Base-by-base conservation (phyloP, 176 grass and related monocot species). In the Aegilops bicornis region DNA sequence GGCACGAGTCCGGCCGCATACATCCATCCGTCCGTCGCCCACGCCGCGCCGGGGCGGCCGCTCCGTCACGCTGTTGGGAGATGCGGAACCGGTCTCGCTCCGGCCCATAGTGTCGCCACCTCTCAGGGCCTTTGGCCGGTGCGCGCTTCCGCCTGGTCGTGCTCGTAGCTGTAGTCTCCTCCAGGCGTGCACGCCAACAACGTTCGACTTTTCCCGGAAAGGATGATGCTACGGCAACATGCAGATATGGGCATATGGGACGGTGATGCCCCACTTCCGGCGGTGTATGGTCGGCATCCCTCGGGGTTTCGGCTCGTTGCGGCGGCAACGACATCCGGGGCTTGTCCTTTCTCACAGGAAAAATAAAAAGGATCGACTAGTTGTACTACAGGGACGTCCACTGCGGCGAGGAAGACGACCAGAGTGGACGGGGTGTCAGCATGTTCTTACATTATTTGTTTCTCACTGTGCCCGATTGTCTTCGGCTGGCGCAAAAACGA, bases 1-100 rank as follows among this genome's bases (percentile, higher is more conserved):
- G 58, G 58, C 80, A 83, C 80, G 56, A 79, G 84, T 33, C 66
- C 33, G 65, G 27, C 65, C 52, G 84, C 65, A 7, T 54, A 13
- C 45, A 48, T 48, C 45, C 45, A 15, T 48, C 45, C 39, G 6
- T 7, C 27, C 73, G 0, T 48, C 76, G 52, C 14, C 81, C 87
- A 64, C 35, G 42, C 45, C 60, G 42, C 68, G 32, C 40, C 39
- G 39, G 39, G 39, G 42, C 68, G 32, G 56, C 48, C 78, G 22
- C 23, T 69, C 32, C 59, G 67, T 48, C 14, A 40, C n/a, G 13
- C 56, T 13, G 50, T 11, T 27, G 15, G 30, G 10, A 65, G 61
- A 67, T 31, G 62, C 31, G 64, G 64, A 45, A 37, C 73, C 29
- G 8, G 67, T 40, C 81, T 64, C 40, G 10, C 81, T 66, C 62